phyloP scores from a whole-genome alignment of 805 yeast species.

The Suhomyces pyralidae region DNA sequence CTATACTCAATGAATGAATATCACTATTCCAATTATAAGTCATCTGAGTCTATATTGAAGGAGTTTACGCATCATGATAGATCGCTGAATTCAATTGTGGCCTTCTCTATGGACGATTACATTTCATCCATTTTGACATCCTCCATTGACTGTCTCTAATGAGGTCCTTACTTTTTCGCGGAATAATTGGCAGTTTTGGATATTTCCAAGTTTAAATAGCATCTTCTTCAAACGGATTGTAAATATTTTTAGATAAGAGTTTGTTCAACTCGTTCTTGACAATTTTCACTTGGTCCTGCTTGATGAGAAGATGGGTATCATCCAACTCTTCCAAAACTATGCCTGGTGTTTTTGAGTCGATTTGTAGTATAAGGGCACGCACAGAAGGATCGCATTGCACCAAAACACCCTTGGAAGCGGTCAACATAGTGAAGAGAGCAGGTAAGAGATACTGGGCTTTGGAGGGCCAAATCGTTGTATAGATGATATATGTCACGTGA shows the following conservation, averaged over 20 bases:
- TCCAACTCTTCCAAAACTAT: slow-evolving; percentile 76
- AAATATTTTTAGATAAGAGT: slow-evolving; percentile 76
- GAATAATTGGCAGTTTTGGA: not conserved
- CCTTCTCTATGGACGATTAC: no score
- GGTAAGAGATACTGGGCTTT: no score
- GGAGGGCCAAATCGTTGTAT: not conserved
- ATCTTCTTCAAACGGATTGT: slow-evolving; percentile 73
- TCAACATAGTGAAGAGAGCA: slow-evolving; percentile 26
- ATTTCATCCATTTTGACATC: no score
- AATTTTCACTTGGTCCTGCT: slow-evolving; percentile 68
- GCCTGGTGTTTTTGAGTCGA: slow-evolving; percentile 74
- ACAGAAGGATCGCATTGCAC: slow-evolving; percentile 85
- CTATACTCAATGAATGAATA: no score
- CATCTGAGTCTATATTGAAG: not conserved
- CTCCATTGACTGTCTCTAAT: no score
- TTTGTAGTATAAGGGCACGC: slow-evolving; percentile 76
- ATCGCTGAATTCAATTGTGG: not conserved
- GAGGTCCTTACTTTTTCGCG: no score
- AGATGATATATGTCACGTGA: not conserved
- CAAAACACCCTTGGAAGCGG: slow-evolving; percentile 42
- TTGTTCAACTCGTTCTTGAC: slow-evolving; percentile 76
- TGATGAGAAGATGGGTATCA: slow-evolving; percentile 84
- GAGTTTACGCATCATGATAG: not conserved
- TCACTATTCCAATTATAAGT: no score
- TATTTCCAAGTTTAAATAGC: not conserved